Base-by-base conservation (phyloP, 1,139 yeast genomes). In the Suhomyces kunorum region DNA sequence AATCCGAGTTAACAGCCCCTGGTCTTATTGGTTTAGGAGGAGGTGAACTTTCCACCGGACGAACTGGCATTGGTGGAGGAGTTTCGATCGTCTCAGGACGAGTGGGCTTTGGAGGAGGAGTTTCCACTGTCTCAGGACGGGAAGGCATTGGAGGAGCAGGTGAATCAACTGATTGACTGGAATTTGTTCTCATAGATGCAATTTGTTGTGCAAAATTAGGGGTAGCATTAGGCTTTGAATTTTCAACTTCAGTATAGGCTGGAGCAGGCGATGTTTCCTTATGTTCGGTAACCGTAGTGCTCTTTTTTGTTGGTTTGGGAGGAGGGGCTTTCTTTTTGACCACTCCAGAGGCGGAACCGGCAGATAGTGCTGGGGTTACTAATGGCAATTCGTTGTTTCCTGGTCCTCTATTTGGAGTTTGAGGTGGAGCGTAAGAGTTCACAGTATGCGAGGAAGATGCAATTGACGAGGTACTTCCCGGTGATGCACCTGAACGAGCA, bases 221-320 rank as follows among this genome's bases (percentile, higher is more conserved):
- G 9, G 39, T 17, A 8, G 9, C 36, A 16, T 38, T 18, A 2
- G 36, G 27, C 5, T 22, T 24, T 3, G 38, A 12, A 15, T 28
- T 4, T n/a, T 29, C 43, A 13, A 20, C 43, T 17, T 48, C 55
- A 16, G 55, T 33, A 34, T 64, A 61, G 6, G 64, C 56, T n/a
- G 68, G 66, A 11, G 66, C 65, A 2, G 46, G 54, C 40, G 49
- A 51, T 12, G 22, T 28, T 2, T 35, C 38, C 22, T 36, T 19
- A 11, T 18, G 20, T 19, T 38, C 36, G 3, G 12, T 8, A 6
- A 34, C 13, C 2, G 36, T 17, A 14, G 24, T 11, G 2, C 60
- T 56, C 40, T 65, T 66, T 48, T 64, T 71, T 3, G 53, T 44
- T 1, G 76, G 75, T 33, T 68, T 70, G 16, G 73, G 74, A 3